Evolutionary conservation across 441 rosid genomes (phyloP).

Genomic region (Adansonia madagascariensis): DNA sequence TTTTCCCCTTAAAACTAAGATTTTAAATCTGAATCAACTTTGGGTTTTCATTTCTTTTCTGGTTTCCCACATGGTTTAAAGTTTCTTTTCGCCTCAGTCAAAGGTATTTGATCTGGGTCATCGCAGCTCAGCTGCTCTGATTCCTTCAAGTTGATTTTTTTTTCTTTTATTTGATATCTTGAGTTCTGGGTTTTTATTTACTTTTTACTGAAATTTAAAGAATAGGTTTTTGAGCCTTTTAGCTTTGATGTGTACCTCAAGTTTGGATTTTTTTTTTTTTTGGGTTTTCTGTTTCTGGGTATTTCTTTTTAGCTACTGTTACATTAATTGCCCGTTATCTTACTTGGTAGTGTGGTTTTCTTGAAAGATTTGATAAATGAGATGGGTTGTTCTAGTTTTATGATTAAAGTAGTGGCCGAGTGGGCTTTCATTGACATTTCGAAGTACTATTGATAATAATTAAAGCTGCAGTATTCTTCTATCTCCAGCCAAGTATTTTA

Average conservation of each 20-base stretch:
- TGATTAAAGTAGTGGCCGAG: slow-evolving; percentile 19
- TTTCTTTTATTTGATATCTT: not conserved
- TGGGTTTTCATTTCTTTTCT: slow-evolving; percentile 31
- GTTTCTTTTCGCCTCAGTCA: slow-evolving; percentile 33
- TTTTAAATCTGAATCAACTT: slow-evolving; percentile 33
- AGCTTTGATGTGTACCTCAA: too few relatives aligned
- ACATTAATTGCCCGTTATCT: slow-evolving; percentile 26
- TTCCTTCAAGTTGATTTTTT: slow-evolving; percentile 13
- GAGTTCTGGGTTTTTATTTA: slow-evolving; percentile 8
- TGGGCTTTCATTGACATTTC: slow-evolving; percentile 24
- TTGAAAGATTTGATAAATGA: slow-evolving; percentile 15
- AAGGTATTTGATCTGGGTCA: slow-evolving; percentile 49
- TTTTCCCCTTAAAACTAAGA: slow-evolving; percentile 16
- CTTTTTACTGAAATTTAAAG: not conserved
- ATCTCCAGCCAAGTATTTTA: slow-evolving; percentile 12
- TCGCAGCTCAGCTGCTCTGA: slow-evolving; percentile 21
- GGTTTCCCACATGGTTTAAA: slow-evolving; percentile 31
- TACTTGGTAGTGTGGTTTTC: slow-evolving; percentile 1
- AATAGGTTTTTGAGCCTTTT: slow-evolving; percentile 18
- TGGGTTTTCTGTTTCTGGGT: slow-evolving; percentile 21
- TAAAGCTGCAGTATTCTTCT: slow-evolving; percentile 17
- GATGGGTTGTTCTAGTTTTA: slow-evolving; percentile 29
- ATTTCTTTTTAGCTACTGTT: slow-evolving; percentile 39
- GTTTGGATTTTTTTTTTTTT: not conserved
- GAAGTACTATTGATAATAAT: slow-evolving; percentile 17